Conservation (phyloP, 345 rosid species). For the Anastatica hierochuntica region DNA sequence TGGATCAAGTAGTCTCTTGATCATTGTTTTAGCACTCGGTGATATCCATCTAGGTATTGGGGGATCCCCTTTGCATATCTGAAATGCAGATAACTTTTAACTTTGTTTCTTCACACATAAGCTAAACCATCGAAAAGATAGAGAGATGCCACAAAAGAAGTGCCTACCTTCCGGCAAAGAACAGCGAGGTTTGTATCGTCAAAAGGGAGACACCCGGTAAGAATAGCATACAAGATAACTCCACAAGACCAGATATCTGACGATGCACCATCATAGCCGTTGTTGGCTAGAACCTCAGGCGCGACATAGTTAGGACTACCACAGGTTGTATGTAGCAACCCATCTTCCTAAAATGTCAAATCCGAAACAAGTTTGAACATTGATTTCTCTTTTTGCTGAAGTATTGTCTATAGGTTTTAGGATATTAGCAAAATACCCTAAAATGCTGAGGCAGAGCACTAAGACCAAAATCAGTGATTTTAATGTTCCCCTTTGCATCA, state of each 20-base stretch:
- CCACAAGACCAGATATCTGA: slow-evolving; percentile 95
- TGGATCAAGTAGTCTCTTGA: slow-evolving; percentile 75
- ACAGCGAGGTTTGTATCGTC: slow-evolving; percentile 84
- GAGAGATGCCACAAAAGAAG: background rate
- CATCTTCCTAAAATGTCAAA: slow-evolving; percentile 46
- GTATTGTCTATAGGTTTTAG: background rate
- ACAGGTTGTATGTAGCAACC: slow-evolving; percentile 81
- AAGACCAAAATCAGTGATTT: slow-evolving; percentile 90
- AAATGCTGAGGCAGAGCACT: slow-evolving; percentile 82
- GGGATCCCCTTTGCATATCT: slow-evolving; percentile 77
- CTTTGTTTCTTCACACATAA: slow-evolving; percentile 11
- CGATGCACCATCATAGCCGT: slow-evolving; percentile 82
- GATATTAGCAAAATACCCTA: slow-evolving; percentile 51
- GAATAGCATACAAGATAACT: slow-evolving; percentile 71
- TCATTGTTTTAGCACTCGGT: slow-evolving; percentile 54
- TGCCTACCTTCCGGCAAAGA: slow-evolving; percentile 82
- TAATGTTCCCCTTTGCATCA: slow-evolving; percentile 66
- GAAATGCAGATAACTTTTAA: background rate
- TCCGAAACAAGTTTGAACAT: background rate
- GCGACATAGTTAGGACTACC: slow-evolving; percentile 94
- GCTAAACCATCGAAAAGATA: background rate
- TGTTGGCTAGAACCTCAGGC: slow-evolving; percentile 76
- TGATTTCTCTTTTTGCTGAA: slow-evolving; percentile 20
- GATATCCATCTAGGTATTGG: slow-evolving; percentile 81
- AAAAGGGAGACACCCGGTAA: too few species aligned